Conservation (phyloP, 2,329 filamentous ascomycete species). For the Aspergillus fischeri region DNA sequence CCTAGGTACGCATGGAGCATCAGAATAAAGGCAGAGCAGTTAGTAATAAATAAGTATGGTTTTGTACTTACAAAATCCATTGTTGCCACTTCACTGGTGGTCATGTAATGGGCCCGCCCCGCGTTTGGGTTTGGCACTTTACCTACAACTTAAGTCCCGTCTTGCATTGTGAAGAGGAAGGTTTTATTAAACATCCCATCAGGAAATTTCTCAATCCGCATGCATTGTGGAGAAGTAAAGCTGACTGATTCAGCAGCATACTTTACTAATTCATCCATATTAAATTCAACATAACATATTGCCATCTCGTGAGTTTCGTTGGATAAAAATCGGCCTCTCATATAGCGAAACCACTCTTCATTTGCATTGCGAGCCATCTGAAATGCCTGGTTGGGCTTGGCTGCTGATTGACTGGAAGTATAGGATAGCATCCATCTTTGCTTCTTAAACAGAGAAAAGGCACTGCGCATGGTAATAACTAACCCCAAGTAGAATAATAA, state of each 20-base stretch:
- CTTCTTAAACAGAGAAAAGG: too few relatives aligned
- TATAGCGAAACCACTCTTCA: slow-evolving; percentile 9
- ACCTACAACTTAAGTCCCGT: slow-evolving; percentile 15
- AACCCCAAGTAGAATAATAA: too few relatives aligned
- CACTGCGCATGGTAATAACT: too few relatives aligned
- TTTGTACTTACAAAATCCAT: slow-evolving; percentile 16
- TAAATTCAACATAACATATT: slow-evolving; percentile 14
- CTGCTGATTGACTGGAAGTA: too few relatives aligned
- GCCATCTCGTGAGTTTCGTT: slow-evolving; percentile 17
- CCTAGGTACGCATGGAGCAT: slow-evolving; percentile 11
- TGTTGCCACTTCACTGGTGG: slow-evolving; percentile 18
- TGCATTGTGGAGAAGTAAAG: slow-evolving; percentile 2
- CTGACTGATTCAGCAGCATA: slow-evolving; percentile 10
- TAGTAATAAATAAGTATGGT: background rate
- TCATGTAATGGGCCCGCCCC: slow-evolving; percentile 12
- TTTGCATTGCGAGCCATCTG: too few relatives aligned
- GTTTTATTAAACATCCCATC: slow-evolving; percentile 18
- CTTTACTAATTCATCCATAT: slow-evolving; percentile 12
- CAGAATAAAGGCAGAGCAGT: slow-evolving; percentile 2
- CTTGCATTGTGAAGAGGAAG: slow-evolving; percentile 16
- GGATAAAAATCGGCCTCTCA: slow-evolving; percentile 14
- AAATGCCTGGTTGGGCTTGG: too few relatives aligned
- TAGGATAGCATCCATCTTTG: too few relatives aligned
- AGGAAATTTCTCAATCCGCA: slow-evolving; percentile 12
- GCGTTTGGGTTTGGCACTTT: slow-evolving; percentile 21